These are phyloP conservation scores for Hypoxylon trugodes DNA, from an alignment of 495 filamentous ascomycete species.

Conservation along the genomic window DNA sequence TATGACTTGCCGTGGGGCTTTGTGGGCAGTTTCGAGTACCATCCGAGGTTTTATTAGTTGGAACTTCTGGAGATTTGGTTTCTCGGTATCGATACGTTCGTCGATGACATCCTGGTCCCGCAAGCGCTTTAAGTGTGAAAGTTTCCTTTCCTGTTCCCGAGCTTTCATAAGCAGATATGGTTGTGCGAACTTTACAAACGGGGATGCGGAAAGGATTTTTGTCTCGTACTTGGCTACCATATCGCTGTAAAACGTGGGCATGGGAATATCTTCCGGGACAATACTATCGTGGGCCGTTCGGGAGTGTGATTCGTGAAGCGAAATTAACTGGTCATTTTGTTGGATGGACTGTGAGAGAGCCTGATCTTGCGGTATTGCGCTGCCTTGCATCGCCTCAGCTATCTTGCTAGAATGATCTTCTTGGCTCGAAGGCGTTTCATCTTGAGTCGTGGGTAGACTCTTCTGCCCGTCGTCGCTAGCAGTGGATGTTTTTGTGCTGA, in stretches of 20 bases:
- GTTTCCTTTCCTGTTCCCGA: constrained; percentile 84
- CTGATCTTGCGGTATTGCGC: constrained; percentile 7
- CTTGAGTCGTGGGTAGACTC: constrained; percentile 18
- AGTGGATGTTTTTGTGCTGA: constrained; percentile 2
- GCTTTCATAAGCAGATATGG: constrained; percentile 92
- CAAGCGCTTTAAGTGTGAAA: constrained; percentile 80
- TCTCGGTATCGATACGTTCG: constrained; percentile 64
- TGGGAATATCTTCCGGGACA: constrained; percentile 86
- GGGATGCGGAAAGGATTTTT: constrained; percentile 92
- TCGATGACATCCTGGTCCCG: constrained; percentile 77
- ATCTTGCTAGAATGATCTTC: constrained; percentile 16
- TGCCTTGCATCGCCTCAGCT: not conserved
- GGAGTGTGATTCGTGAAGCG: constrained; percentile 55
- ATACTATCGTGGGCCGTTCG: constrained; percentile 57
- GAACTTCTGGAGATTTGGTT: constrained; percentile 73
- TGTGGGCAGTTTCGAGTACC: constrained; percentile 81
- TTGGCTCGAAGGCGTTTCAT: constrained; percentile 30
- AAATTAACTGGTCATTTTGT: constrained; percentile 45
- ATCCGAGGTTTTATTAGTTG: constrained; percentile 92
- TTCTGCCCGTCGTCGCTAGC: constrained; percentile 16
- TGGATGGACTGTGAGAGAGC: constrained; percentile 9
- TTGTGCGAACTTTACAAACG: constrained; percentile 93
- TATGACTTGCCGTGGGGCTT: constrained; percentile 82
- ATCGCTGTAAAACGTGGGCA: constrained; percentile 91
- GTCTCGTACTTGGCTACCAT: constrained; percentile 93